Evolutionary conservation across 2,329 filamentous ascomycete genomes (phyloP), one percentile per base, ranked within the genome.

Genomic region (Penicillium sclerotiorum): DNA sequence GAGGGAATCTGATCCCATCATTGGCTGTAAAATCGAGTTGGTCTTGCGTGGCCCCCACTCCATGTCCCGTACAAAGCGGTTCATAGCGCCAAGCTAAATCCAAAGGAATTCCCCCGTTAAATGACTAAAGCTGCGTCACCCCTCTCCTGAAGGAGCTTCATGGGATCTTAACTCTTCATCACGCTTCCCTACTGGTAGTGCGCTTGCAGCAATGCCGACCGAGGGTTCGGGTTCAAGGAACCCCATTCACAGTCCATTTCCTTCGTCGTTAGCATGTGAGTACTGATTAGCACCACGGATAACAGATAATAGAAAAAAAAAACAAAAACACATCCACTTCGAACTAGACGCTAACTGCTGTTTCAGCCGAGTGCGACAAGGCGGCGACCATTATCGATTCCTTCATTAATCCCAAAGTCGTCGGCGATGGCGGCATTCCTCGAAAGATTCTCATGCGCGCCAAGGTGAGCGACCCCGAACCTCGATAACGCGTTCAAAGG

Each of bases 351-450:
- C 43, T 46, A 39, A 46, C 23, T 38, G 28, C 55, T 45, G 22
- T 43, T 36, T 53, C 72, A 96, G 92, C 90, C 77, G 93, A 97
- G 77, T 96, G 93, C 77, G 92, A 88, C 73, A 97, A 97, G 75
- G 93, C 91, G 67, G 88, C 87, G 66, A 94, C 93, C 78, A 96
- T 97, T 66, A 83, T 99, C 60, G 84, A 89, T 38, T 95, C 92
- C 2, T 97, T 97, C 71, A 83, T 96, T 68, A 92, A 96, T 68
- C 92, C 93, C 17, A 83, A 87, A 64, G 90, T 96, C 76, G 77
- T 90, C 17, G 95, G 96, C 68, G 93, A 96, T 73, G 96, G 95
- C 73, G 86, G 96, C 67, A 96, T 97, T 61, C 93, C 94, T 32
- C 90, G 90, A 7, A 82, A 85, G 37, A 81, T 97, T 57, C 85